Conservation (phyloP, 2,329 filamentous ascomycete species). For the Leptographium flavum region DNA sequence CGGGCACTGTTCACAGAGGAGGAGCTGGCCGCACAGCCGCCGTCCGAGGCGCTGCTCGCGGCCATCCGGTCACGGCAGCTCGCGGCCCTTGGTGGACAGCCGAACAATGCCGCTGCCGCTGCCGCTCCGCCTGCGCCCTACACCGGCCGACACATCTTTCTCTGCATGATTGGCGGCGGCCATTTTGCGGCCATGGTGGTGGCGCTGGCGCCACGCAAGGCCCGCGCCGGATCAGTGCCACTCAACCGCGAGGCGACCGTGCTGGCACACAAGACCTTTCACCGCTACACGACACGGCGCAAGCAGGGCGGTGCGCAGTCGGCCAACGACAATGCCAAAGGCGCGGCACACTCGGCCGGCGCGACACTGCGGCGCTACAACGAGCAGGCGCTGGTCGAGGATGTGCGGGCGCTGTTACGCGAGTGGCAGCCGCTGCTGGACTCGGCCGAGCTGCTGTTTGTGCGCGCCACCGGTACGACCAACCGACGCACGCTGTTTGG, state of each 20-base stretch:
- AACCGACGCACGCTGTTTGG: constrained; percentile 83
- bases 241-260: constrained; percentile 78
- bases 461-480: constrained; percentile 74
- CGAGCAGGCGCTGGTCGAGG: constrained; percentile 77
- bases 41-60: neutral
- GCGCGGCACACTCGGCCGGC: constrained; percentile 85
- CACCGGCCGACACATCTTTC: constrained; percentile 73
- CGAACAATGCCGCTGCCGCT: constrained; percentile 13
- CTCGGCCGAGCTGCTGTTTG: constrained; percentile 70
- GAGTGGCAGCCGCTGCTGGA: constrained; percentile 85
- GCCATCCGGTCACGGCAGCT: constrained; percentile 19
- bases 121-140: constrained; percentile 39
- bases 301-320: constrained; percentile 96
- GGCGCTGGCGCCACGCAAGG: constrained; percentile 65
- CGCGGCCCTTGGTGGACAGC: neutral
- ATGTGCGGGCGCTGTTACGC: constrained; percentile 64
- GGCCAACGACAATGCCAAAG: constrained; percentile 86
- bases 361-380: constrained; percentile 85
- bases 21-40: constrained; percentile 34
- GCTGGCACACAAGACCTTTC: constrained; percentile 92
- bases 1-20: constrained; percentile 60
- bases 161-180: constrained; percentile 97
- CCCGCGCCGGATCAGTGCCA: constrained; percentile 52
- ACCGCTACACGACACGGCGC: constrained; percentile 86
- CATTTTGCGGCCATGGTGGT: constrained; percentile 97